These are phyloP conservation scores for Candida golubevii DNA, from an alignment of 805 yeast species.

Conservation along the genomic window DNA sequence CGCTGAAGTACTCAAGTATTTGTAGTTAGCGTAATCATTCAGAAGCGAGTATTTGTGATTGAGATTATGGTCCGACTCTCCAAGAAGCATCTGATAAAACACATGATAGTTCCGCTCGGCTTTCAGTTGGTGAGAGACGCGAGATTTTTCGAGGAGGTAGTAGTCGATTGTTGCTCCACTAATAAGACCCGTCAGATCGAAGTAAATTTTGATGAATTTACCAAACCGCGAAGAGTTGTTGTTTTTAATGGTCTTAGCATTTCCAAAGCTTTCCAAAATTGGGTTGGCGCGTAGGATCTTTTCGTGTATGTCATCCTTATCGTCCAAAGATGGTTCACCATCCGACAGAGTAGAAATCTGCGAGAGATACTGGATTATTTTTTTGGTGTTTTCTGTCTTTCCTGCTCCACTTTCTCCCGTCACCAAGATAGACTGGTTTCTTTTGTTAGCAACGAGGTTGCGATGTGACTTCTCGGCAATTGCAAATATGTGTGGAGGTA, in stretches of 20 bases:
- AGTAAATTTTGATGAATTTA: conserved; percentile 85
- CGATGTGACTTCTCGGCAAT: conserved; percentile 83
- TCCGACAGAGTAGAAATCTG: conserved; percentile 49
- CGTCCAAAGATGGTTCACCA: conserved; percentile 6
- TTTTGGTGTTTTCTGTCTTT: conserved; percentile 95
- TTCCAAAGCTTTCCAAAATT: conserved; percentile 92
- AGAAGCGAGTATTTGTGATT: conserved; percentile 39
- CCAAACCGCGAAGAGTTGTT: conserved; percentile 96
- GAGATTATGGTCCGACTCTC: conserved; percentile 50
- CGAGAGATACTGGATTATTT: conserved; percentile 86
- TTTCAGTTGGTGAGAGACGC: conserved; percentile 73
- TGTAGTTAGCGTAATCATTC: conserved; percentile 38
- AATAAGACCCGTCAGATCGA: conserved; percentile 58
- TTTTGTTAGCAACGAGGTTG: conserved; percentile 60
- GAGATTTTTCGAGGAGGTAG: conserved; percentile 88
- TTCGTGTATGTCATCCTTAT: conserved; percentile 59
- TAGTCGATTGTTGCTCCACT: conserved; percentile 92
- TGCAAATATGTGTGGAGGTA: conserved; percentile 87
- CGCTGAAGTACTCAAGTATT: conserved; percentile 52
- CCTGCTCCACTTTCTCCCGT: conserved; percentile 99
- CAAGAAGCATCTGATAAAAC: conserved; percentile 80
- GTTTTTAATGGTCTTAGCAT: conserved; percentile 91
- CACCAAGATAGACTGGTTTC: conserved; percentile 88
- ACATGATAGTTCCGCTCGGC: conserved; percentile 90
- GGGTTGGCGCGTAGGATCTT: conserved; percentile 94